Evolutionary conservation across 2,329 filamentous ascomycete genomes (phyloP), one percentile per base, ranked within the genome.

Genomic region (Sporothrix brasiliensis): DNA sequence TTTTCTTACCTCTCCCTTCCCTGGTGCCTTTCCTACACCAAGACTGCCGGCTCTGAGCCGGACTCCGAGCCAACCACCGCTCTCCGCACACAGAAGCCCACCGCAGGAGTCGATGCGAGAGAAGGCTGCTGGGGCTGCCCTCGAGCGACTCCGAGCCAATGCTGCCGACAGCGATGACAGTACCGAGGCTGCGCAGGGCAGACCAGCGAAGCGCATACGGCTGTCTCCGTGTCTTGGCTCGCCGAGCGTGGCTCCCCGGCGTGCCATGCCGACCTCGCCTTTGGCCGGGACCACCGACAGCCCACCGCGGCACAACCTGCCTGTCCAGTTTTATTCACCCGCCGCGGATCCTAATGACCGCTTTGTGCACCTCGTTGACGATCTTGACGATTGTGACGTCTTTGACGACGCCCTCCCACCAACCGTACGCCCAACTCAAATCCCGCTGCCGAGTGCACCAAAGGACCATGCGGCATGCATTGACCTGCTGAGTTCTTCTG

Each of bases 401-500:
- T 41, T 53, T 34, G 34, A 49, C 6, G 47, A 54, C 52, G 27
- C 54, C 34, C 14, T 47, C 41, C 11, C 5, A 54, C 21, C 16
- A 19, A 27, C 39, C 44, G 3, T 54, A 5, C 14, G 34, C 7
- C 14, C 34, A 13, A 19, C 56, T 24, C 56, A n/a, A n/a, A 1
- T 1, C 13, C n/a, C 39, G 7, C 58, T 47, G 39, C 21, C 21
- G 13, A 54, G 52, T n/a, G 13, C 52, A 4, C 19, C n/a, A 19
- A 49, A 41, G 14, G 5, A 16, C 4, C 13, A 24, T 3, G 49
- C 68, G 2, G 69, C 69, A 11, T 69, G 61, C 30, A 73, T 74
- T 11, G 70, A 73, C 4, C 50, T 74, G 1, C n/a, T 73, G 34
- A 73, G 67, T 52, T 74, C 73, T 1, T 72, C 70, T 2, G 41